Evolutionary conservation across 228 moss, liverwort and hornwort genomes (phyloP).

Genomic region (Sphagnum fallax): DNA sequence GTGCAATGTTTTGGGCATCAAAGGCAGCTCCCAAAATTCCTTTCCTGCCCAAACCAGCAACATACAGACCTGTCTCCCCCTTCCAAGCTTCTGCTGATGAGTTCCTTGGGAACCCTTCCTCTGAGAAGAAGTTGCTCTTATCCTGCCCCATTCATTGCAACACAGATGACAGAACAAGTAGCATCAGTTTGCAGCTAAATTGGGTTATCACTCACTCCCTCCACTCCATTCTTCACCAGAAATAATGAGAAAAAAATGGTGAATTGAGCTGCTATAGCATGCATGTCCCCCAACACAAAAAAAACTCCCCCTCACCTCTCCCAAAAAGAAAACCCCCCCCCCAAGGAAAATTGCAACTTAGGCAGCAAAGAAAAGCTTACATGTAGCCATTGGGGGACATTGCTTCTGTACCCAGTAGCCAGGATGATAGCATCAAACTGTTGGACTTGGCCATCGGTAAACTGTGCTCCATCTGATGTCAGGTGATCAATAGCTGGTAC

Average conservation of each 20-base stretch:
- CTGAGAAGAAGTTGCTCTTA: conserved; percentile 15
- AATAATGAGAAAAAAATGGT: neutral
- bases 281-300: too few species aligned
- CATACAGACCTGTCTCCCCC: conserved; percentile 42
- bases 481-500: conserved; percentile 5
- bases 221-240: neutral
- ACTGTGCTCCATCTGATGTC: conserved; percentile 3
- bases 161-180: neutral
- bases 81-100: conserved; percentile 47
- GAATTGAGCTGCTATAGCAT: neutral
- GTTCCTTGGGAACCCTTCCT: conserved; percentile 35
- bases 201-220: too few species aligned
- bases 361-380: conserved; percentile 1
- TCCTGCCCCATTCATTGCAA: neutral
- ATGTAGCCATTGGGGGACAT: conserved; percentile 12
- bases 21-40: conserved; percentile 51
- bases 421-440: conserved; percentile 16
- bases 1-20: conserved; percentile 48
- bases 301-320: neutral
- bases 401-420: conserved; percentile 22
- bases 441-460: neutral
- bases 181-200: neutral
- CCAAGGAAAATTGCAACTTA: neutral
- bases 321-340: neutral
- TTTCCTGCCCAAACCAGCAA: conserved; percentile 42